Evolutionary conservation across 345 rosid genomes (phyloP).

Genomic region (Lepidium africanum): DNA sequence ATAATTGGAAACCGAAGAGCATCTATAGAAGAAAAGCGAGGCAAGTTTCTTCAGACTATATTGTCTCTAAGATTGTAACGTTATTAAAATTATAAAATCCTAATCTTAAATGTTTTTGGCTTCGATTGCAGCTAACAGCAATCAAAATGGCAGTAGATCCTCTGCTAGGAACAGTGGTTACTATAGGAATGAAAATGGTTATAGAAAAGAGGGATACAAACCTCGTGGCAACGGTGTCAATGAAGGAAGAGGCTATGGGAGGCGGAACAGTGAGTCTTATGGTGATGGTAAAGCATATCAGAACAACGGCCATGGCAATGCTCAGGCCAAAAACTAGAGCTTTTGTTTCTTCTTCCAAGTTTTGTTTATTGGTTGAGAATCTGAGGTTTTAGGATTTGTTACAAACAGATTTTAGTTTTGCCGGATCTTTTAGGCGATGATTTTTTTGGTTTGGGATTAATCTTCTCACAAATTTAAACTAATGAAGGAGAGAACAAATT

Average conservation of each 20-base stretch:
- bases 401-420: neutral
- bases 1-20: slow-evolving; percentile 50
- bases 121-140: slow-evolving; percentile 28
- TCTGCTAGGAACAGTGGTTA: slow-evolving; percentile 39
- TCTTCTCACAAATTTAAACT: neutral
- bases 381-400: neutral
- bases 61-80: neutral
- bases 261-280: slow-evolving; percentile 11
- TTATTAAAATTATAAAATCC: neutral
- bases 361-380: slow-evolving; percentile 1
- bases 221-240: slow-evolving; percentile 32
- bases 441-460: neutral
- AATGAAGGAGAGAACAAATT: neutral
- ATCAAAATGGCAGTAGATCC: slow-evolving; percentile 25
- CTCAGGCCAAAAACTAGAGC: slow-evolving; percentile 12
- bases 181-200: too few species aligned
- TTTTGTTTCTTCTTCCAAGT: neutral
- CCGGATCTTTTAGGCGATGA: neutral
- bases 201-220: slow-evolving; percentile 39
- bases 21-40: slow-evolving; percentile 64
- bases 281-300: slow-evolving; percentile 30
- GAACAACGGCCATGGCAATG: slow-evolving; percentile 4
- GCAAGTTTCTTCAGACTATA: slow-evolving; percentile 26
- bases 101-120: neutral
- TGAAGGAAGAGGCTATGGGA: slow-evolving; percentile 32